Percentiles rank a stretch among this genome's conserved stretches.
phyloP scores from a whole-genome alignment of 108 stramenopile genomes.

The Parietichytrium sp. region DNA sequence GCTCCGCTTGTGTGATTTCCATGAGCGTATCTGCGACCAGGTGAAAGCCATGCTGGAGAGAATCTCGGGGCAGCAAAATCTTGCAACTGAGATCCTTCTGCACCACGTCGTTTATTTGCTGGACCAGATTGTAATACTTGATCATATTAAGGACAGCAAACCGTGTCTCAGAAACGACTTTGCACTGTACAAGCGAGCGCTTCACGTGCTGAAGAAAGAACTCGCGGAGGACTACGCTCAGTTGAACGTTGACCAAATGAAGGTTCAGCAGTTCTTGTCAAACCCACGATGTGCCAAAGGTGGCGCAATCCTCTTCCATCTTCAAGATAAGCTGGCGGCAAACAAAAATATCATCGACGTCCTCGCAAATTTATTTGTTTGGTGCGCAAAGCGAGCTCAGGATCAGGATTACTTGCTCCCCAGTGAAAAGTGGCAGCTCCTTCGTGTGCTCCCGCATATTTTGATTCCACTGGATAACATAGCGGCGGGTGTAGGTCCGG shows the following conservation, averaged over 20 bases:
- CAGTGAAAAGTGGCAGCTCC: conserved; percentile 51
- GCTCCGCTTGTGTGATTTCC: no score
- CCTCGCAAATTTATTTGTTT: background rate
- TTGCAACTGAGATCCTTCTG: no score
- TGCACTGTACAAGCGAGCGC: conserved; percentile 52
- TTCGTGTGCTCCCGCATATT: conserved; percentile 49
- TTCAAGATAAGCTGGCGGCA: no score
- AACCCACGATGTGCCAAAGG: no score
- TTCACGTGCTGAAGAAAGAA: conserved; percentile 40
- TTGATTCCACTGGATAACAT: conserved; percentile 47
- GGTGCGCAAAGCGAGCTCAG: conserved; percentile 38
- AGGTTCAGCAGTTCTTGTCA: no score
- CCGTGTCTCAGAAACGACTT: conserved; percentile 55
- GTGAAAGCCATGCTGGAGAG: no score
- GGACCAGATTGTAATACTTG: conserved; percentile 47
- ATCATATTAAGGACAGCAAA: conserved; percentile 54
- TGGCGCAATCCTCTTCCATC: no score
- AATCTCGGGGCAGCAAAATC: no score
- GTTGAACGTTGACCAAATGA: no score
- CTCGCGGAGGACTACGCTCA: conserved; percentile 44
- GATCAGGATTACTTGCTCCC: conserved; percentile 51
- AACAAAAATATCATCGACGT: no score
- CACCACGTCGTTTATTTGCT: conserved; percentile 47
- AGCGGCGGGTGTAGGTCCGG: background rate
- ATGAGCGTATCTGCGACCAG: no score